Evolutionary conservation across 1,139 yeast species (phyloP).

Genomic region (Candida mesenterica): DNA sequence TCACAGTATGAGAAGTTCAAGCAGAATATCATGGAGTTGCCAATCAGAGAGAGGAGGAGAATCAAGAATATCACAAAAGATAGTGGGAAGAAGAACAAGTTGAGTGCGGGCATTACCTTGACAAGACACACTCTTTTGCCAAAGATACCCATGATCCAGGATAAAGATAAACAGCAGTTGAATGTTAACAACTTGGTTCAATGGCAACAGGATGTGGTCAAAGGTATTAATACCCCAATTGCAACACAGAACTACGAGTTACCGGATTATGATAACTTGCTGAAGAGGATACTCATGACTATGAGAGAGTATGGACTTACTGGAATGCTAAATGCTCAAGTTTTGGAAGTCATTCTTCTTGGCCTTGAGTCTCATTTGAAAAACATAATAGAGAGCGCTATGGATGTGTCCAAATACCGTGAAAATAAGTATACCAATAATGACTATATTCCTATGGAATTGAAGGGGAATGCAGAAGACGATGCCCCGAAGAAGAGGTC

Average conservation of each 20-base stretch:
- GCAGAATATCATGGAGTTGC: constrained; percentile 82
- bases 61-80: constrained; percentile 82
- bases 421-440: constrained; percentile 51
- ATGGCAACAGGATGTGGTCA: constrained; percentile 93
- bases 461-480: constrained; percentile 2
- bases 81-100: constrained; percentile 72
- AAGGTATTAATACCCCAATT: constrained; percentile 83
- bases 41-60: constrained; percentile 81
- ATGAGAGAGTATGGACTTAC: constrained; percentile 92
- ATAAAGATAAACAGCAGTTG: constrained; percentile 49
- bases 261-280: constrained; percentile 75
- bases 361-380: constrained; percentile 82
- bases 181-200: constrained; percentile 61
- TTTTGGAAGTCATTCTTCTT: constrained; percentile 70
- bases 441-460: constrained; percentile 30
- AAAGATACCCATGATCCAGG: constrained; percentile 77
- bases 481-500: constrained; percentile 16
- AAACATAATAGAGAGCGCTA: constrained; percentile 68
- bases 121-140: constrained; percentile 87
- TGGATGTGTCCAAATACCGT: constrained; percentile 67
- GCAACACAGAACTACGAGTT: constrained; percentile 76
- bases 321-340: constrained; percentile 71
- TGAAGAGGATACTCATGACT: constrained; percentile 72
- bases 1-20: constrained; percentile 79
- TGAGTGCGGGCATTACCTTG: constrained; percentile 72